A percentile compares a stretch with the other conserved stretches of the same genome.
Evolutionary conservation across 176 grass and related monocot genomes (phyloP).

Genomic region (Melocanna baccifera): DNA sequence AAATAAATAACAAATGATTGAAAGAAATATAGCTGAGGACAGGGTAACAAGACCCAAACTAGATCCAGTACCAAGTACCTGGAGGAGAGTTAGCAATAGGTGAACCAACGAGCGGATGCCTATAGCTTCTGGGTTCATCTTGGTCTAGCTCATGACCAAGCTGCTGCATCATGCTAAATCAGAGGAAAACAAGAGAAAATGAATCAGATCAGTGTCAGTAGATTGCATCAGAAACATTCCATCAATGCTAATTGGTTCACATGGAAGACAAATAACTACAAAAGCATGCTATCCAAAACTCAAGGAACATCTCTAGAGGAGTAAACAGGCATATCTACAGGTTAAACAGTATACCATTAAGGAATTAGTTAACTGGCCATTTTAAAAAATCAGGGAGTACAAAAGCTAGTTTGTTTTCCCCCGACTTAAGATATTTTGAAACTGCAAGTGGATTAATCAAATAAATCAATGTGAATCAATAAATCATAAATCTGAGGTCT

Average conservation of each 20-base stretch:
- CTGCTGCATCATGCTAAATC: constrained; percentile 84
- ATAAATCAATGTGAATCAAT: not conserved
- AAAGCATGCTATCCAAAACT: not conserved
- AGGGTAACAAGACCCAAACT: constrained; percentile 8
- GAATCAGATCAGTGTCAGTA: constrained; percentile 14
- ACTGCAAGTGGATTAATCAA: not conserved
- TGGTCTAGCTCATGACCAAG: constrained; percentile 78
- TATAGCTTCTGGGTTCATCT: constrained; percentile 74
- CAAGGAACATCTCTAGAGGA: not conserved
- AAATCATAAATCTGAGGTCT: not conserved
- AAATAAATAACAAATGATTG: constrained; percentile 9
- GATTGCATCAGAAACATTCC: not conserved
- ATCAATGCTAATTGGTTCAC: not conserved
- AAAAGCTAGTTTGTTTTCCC: not conserved
- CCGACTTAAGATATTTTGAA: not conserved
- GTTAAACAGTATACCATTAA: not conserved
- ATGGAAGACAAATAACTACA: constrained; percentile 2
- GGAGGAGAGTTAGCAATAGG: constrained; percentile 88
- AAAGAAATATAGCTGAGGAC: not conserved
- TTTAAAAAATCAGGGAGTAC: not conserved
- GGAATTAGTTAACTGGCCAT: not conserved
- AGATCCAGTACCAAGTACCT: constrained; percentile 46
- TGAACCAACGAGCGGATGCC: constrained; percentile 60
- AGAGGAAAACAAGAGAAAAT: constrained; percentile 17
- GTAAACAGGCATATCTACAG: not conserved